phyloP scores from a whole-genome alignment of 495 filamentous ascomycete genomes.

The Pseudoneurospora amorphoporcata region DNA sequence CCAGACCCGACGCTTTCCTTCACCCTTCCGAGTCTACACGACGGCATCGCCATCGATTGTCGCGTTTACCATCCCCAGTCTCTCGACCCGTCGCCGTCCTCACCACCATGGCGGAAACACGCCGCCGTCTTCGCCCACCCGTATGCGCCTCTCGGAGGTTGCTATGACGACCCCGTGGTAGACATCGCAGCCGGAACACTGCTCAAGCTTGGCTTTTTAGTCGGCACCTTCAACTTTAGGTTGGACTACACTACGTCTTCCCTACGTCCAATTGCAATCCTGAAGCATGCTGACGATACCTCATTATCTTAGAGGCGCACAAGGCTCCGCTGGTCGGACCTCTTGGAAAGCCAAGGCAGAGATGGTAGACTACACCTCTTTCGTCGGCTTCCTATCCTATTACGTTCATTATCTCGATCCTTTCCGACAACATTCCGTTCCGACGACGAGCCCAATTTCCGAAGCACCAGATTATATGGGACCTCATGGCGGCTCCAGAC shows the following conservation, averaged over 20 bases:
- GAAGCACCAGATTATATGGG: not conserved
- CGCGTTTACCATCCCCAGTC: constrained; percentile 63
- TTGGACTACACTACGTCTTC: constrained; percentile 22
- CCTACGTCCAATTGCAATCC: not conserved
- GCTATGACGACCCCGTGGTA: constrained; percentile 74
- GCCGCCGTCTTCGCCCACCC: constrained; percentile 84
- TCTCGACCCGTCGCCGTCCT: constrained; percentile 18
- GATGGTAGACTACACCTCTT: constrained; percentile 66
- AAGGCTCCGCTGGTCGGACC: constrained; percentile 62
- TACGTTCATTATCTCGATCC: constrained; percentile 48
- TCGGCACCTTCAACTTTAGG: constrained; percentile 92
- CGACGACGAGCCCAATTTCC: not conserved
- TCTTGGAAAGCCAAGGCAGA: constrained; percentile 81
- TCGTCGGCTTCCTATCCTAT: constrained; percentile 65
- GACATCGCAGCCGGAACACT: constrained; percentile 50
- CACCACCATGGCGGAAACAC: constrained; percentile 34
- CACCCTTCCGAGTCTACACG: constrained; percentile 74
- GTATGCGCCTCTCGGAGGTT: constrained; percentile 79
- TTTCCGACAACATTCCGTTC: constrained; percentile 1
- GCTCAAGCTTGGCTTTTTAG: constrained; percentile 56
- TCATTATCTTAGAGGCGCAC: constrained; percentile 56
- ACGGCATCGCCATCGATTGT: constrained; percentile 62
- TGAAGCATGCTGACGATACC: not conserved
- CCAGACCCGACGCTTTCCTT: constrained; percentile 57
- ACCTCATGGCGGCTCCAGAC: not conserved